Percentiles rank a stretch among this genome's conserved stretches.
phyloP scores from a whole-genome alignment of 2,329 filamentous ascomycete genomes.

The Pseudocercospora fijiensis region DNA sequence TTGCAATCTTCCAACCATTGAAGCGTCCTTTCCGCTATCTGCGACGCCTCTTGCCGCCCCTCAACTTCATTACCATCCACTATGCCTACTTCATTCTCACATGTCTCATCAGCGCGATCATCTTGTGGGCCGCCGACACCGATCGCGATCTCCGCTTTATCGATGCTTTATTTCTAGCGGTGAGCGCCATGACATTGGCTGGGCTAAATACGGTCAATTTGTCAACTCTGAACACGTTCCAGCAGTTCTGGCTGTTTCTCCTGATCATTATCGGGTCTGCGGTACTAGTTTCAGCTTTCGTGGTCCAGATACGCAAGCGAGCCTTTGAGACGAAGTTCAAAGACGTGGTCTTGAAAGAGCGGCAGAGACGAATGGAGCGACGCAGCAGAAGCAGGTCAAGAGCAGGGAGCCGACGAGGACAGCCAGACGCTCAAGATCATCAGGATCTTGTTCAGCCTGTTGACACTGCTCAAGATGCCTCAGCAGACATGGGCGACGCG shows the following conservation, averaged over 20 bases:
- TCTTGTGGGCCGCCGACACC: conserved; percentile 62
- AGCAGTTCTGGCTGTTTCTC: conserved; percentile 65
- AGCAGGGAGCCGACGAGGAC: conserved; percentile 25
- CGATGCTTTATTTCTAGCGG: conserved; percentile 65
- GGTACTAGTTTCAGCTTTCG: conserved; percentile 66
- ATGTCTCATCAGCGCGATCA: conserved; percentile 55
- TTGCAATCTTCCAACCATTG: conserved; percentile 8
- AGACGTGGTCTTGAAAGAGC: conserved; percentile 50
- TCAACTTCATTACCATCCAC: conserved; percentile 52
- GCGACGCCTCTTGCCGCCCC: conserved; percentile 28
- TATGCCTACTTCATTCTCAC: conserved; percentile 65
- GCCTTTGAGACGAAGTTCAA: conserved; percentile 64
- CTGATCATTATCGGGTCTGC: conserved; percentile 66
- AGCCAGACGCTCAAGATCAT: not conserved
- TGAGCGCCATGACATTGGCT: conserved; percentile 66
- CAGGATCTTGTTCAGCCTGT: not conserved
- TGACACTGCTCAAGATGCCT: not conserved
- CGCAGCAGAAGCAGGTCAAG: conserved; percentile 34
- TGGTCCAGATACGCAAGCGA: conserved; percentile 59
- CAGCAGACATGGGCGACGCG: not conserved
- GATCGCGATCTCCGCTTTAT: conserved; percentile 56
- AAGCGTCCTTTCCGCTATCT: conserved; percentile 22
- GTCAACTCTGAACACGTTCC: conserved; percentile 63
- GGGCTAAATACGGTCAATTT: conserved; percentile 68
- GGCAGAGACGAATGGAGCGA: conserved; percentile 29